Base-by-base conservation (phyloP, 495 filamentous ascomycete genomes). In the Terfezia claveryi region DNA sequence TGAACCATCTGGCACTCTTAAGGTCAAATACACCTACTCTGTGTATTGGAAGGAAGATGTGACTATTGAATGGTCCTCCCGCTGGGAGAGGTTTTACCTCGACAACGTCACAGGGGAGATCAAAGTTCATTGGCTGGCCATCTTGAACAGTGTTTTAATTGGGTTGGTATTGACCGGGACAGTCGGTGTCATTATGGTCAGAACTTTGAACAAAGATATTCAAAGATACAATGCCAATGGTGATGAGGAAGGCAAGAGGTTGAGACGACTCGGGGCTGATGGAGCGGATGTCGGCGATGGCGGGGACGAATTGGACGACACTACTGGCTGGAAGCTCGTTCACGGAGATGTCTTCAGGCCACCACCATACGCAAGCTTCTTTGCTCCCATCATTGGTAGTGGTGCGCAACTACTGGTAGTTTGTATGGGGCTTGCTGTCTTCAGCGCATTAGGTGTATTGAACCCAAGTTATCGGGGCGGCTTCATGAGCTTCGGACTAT, bases 401-500 rank as follows among this genome's bases (percentile, higher is more conserved):
- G 88, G 88, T 41, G 87, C 83, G 73, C 88, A 95, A 68, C 72
- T 95, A 4, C 69, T 93, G 10, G 88, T 93, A 65, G 89, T 94
- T 82, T 78, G 80, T 9, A 67, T 82, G 10, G 82, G 85, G 8
- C 72, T 94, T 10, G 73, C 94, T 7, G 60, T 82, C n/a, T 74
- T 94, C 16, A 85, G 81, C 66, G 85, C 81, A 55, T 68, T 93
- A 37, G 88, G 88, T 11, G 66, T 95, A 1, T 68, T 95, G 60
- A 95, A 94, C 62, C 88, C 88, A 4, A 88, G 83, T 64, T 94
- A 86, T 72, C 80, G 88, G 3, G 88, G 88, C 55, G 88, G 88
- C 0, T 95, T 93, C 62, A 78, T 95, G 60, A 87, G 81, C 59
- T 84, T 93, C 17, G 87, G 82, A 10, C 72, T 91, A 54, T 86